Base-by-base conservation (phyloP, 192 early-diverging fungal species). In the Coemansia sp. region DNA sequence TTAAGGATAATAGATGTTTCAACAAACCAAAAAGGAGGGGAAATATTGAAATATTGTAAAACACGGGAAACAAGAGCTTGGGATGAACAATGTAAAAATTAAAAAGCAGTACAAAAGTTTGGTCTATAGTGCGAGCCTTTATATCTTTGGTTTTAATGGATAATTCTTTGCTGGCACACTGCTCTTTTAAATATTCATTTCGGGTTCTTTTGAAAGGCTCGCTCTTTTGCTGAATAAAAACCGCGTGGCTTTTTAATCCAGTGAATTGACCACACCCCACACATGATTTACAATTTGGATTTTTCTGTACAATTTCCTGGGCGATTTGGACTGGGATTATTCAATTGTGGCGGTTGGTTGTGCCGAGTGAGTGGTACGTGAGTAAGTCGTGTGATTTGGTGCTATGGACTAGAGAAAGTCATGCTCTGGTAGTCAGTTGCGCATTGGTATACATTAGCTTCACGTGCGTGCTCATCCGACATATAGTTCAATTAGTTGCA, bases 31-130 rank as follows among this genome's bases (percentile, higher is more conserved):
- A 23, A 14, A 52, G 6, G 48, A 49, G 20, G 20, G 20, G 48
- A n/a, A 49, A 16, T 65, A 72, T 38, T 60, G 43, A 24, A 4
- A 6, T 47, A 22, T 47, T 13, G n/a, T 18, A 47, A 47, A 47
- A 47, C 13, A n/a, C 43, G 43, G 43, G 43, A 18, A 49, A 49
- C 20, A 49, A 20, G 14, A 49, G 16, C 16, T 10, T 49, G n/a
- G 20, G 16, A 49, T 49, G 53, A 29, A 54, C 13, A 29, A 54
- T 54, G 24, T 54, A 26, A 11, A 26, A 54, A 54, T n/a, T 27
- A 29, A 8, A 22, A 52, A 52, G 22, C 20, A 24, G 20, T 4
- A 23, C 6, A 50, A 22, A 18, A 14, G 2, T n/a, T 3, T 14
- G 12, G 41, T 45, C 41, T 45, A 14, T 45, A 45, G 41, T n/a